Percentiles rank a stretch among this genome's conserved stretches.
Conservation (phyloP, 306 rosid genomes). For the Acmispon strigosus region DNA sequence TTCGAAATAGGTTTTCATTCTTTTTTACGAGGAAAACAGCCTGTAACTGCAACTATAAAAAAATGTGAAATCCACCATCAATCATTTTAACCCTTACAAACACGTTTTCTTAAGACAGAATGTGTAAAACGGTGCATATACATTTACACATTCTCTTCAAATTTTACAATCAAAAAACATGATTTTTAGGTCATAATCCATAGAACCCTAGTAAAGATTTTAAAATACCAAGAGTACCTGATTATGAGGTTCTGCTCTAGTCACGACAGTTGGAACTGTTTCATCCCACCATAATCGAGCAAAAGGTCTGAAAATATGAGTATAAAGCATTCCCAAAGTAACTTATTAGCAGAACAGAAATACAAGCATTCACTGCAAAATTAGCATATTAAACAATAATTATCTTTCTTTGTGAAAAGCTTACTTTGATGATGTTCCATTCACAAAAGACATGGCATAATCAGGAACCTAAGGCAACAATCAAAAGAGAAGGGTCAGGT, state of each 20-base stretch:
- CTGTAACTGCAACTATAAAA: no score
- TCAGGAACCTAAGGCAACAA: constrained; percentile 51
- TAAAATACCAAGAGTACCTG: constrained; percentile 40
- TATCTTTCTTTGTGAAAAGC: background rate
- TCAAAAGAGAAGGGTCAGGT: no score
- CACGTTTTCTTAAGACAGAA: no score
- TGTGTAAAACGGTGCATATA: no score
- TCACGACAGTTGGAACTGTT: constrained; percentile 82
- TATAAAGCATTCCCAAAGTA: background rate
- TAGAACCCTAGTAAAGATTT: background rate
- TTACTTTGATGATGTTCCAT: constrained; percentile 71
- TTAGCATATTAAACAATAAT: background rate
- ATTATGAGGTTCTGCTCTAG: constrained; percentile 63
- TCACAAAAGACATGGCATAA: constrained; percentile 67
- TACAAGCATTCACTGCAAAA: background rate
- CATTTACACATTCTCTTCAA: no score
- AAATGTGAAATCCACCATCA: no score
- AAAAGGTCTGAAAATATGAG: constrained; percentile 51
- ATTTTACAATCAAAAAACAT: no score
- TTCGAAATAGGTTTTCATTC: no score
- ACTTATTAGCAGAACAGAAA: background rate
- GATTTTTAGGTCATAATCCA: no score
- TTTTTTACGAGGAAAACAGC: no score
- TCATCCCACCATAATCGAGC: constrained; percentile 97
- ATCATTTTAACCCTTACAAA: no score